phyloP scores from a whole-genome alignment of 2,329 filamentous ascomycete species.

The Alternaria angustiovoidea region DNA sequence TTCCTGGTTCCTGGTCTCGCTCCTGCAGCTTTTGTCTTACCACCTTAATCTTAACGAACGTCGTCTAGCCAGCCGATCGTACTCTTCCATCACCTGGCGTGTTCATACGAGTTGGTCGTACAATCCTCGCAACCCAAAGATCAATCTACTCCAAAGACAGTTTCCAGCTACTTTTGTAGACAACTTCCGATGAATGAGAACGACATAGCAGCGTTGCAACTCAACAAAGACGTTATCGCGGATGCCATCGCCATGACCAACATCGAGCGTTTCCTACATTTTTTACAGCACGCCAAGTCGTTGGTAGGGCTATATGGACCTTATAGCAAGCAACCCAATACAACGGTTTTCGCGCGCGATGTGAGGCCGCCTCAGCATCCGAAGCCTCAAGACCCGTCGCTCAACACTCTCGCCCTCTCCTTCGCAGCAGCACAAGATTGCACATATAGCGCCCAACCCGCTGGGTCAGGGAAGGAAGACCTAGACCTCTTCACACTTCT shows the following conservation, averaged over 20 bases:
- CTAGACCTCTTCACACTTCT: constrained; percentile 25
- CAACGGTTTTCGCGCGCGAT: constrained; percentile 17
- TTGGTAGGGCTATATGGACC: constrained; percentile 17
- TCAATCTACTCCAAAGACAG: neutral
- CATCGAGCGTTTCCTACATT: constrained; percentile 18
- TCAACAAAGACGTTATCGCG: neutral
- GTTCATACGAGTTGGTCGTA: neutral
- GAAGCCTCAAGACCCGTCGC: neutral
- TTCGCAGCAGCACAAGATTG: constrained; percentile 32
- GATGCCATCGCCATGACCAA: neutral
- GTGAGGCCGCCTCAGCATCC: neutral
- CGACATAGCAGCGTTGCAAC: neutral
- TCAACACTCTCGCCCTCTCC: constrained; percentile 18
- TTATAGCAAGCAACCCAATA: constrained; percentile 16
- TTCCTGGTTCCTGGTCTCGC: neutral
- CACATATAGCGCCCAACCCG: constrained; percentile 18
- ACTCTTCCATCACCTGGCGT: accelerated
- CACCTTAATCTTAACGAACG: too few relatives aligned
- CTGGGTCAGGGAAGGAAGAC: constrained; percentile 19
- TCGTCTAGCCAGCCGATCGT: neutral
- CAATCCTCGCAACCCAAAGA: neutral
- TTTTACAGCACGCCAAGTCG: constrained; percentile 16
- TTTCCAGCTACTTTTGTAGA: neutral
- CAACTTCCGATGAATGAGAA: neutral
- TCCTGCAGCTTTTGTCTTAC: neutral